Evolutionary conservation across 2,329 filamentous ascomycete genomes (phyloP).

Genomic region (Rhytidhysteron rufulum): DNA sequence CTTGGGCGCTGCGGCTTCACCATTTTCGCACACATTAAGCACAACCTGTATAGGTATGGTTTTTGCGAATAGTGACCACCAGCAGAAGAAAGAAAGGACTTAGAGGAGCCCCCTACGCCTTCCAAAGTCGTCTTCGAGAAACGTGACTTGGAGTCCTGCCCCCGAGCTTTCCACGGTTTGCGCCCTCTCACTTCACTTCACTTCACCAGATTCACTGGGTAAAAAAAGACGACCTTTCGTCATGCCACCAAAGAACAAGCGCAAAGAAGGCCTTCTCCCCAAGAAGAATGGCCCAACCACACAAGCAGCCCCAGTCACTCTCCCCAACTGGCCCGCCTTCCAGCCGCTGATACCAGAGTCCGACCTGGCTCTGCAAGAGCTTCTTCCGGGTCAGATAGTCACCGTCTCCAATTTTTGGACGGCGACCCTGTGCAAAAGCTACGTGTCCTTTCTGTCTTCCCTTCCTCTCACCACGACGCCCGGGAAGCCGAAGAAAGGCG

Average conservation of each 20-base stretch:
- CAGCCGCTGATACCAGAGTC: constrained; percentile 63
- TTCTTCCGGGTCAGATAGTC: constrained; percentile 65
- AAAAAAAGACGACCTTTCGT: too few species aligned
- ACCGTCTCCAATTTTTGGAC: constrained; percentile 73
- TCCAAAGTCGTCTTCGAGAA: too few species aligned
- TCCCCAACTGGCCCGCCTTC: constrained; percentile 68
- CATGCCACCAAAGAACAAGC: constrained; percentile 32
- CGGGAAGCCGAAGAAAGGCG: constrained; percentile 70
- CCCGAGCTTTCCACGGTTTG: not conserved
- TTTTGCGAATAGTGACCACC: too few species aligned
- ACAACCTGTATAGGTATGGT: too few species aligned
- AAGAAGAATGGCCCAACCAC: constrained; percentile 1
- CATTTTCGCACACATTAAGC: too few species aligned
- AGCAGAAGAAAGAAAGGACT: too few species aligned
- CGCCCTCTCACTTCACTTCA: not conserved
- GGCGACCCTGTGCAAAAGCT: constrained; percentile 68
- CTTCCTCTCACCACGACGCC: constrained; percentile 76
- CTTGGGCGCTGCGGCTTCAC: too few species aligned
- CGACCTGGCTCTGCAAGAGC: constrained; percentile 58
- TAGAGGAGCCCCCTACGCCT: too few species aligned
- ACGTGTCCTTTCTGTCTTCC: constrained; percentile 67
- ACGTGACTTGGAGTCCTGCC: not conserved
- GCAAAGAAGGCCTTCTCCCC: constrained; percentile 9
- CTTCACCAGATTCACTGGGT: too few species aligned
- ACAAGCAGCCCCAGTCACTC: constrained; percentile 1